Evolutionary conservation across 78 protist species (phyloP), one percentile per base, ranked within the genome.

Genomic region (Tieghemostelium lacteum): DNA sequence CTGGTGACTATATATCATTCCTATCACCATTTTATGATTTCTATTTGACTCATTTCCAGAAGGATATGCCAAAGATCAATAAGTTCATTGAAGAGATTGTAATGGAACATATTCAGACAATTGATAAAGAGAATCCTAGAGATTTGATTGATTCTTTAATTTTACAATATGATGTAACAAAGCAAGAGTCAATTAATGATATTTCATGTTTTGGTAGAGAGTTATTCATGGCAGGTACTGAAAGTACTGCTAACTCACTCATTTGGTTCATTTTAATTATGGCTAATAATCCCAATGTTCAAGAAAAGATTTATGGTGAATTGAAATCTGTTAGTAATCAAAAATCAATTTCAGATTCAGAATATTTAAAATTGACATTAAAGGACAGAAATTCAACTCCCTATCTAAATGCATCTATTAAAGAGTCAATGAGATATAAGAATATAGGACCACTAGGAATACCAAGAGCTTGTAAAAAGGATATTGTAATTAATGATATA

Each of bases 291-390:
- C 75, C 66, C 50, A 75, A 66, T 2, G 28, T 66, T 39, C 88
- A 78, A 55, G 66, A 54, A 0, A 78, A 78, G 50, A 67, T 69
- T 22, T 69, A 52, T 24, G 66, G 39, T 26, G 88, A 78, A 55
- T 24, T 78, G 2, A 55, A 22, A 50, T 33, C 26, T 17, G 52
- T 71, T 8, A 39, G 64, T 52, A 33, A 71, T 22, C 29, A 55
- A 10, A 29, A 33, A 16, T 29, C 20, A 31, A 63, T 71, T 8
- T n/a, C n/a, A n/a, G n/a, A n/a, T n/a, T n/a, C n/a, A n/a, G n/a
- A n/a, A n/a, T n/a, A n/a, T n/a, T n/a, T n/a, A n/a, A n/a, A n/a
- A n/a, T n/a, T 28, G 6, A 37, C 31, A 7, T 49, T 31, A n/a
- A 28, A 39, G 19, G 65, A 77, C 54, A 24, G 65, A n/a, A 2